phyloP scores from a whole-genome alignment of 176 grass and related monocot species.

The Phyllostachys edulis region DNA sequence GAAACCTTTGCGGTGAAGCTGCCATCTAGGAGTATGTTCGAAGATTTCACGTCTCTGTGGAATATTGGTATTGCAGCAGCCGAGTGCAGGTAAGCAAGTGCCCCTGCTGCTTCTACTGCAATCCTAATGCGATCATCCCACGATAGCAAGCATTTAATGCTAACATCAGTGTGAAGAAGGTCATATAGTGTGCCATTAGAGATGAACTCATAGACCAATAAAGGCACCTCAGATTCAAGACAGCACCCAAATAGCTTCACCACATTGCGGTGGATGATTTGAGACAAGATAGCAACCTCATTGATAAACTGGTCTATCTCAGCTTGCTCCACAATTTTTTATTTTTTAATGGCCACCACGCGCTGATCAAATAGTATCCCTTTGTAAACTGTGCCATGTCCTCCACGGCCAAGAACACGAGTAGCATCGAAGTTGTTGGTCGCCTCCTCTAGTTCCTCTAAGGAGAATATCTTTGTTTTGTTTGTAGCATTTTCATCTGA shows the following conservation, averaged over 20 bases:
- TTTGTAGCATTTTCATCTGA: slow-evolving; percentile 10
- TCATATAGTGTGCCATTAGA: slow-evolving; percentile 46
- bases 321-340: slow-evolving; percentile 33
- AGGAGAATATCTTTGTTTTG: slow-evolving; percentile 41
- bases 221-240: slow-evolving; percentile 42
- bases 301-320: slow-evolving; percentile 62
- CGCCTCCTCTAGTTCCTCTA: slow-evolving; percentile 40
- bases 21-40: slow-evolving; percentile 41
- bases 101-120: slow-evolving; percentile 44
- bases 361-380: slow-evolving; percentile 16
- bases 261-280: slow-evolving; percentile 51
- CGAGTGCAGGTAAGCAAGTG: slow-evolving; percentile 39
- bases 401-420: slow-evolving; percentile 33
- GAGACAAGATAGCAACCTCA: slow-evolving; percentile 50
- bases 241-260: slow-evolving; percentile 51
- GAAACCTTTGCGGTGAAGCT: slow-evolving; percentile 20
- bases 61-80: slow-evolving; percentile 41
- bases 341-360: slow-evolving; percentile 56
- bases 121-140: slow-evolving; percentile 52
- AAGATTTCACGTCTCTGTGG: slow-evolving; percentile 46
- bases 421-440: slow-evolving; percentile 30
- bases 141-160: neutral
- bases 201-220: slow-evolving; percentile 65
- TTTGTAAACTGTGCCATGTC: slow-evolving; percentile 42
- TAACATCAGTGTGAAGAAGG: neutral